Evolutionary conservation across 805 yeast species (phyloP), one percentile per base, ranked within the genome.

Genomic region (Candida xyloterini): DNA sequence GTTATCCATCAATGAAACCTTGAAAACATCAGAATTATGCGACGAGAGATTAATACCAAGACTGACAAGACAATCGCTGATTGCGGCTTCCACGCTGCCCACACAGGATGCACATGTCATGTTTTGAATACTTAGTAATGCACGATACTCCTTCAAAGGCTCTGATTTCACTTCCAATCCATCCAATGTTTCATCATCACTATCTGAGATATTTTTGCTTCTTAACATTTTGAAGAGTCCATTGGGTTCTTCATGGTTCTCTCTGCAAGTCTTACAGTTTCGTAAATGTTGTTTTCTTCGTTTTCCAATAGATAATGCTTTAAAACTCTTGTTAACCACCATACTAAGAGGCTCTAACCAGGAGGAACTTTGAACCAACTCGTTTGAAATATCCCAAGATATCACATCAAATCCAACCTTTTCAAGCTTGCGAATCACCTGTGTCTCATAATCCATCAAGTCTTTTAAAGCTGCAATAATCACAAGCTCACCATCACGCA

Each of bases 101-200:
- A 30, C 44, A 53, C 88, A 81, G 5, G 81, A 63, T 4, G 83
- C 77, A 53, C 88, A 80, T 2, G 85, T 74, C 88, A 83, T 81
- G 2, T 86, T 88, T 9, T 71, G 71, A 35, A 83, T 65, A 7
- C 79, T 63, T 39, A 76, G 71, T 1, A 75, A 71, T 0, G 83
- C 86, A 33, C 76, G 56, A 44, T 60, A 73, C 30, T 63, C 65
- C 20, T 44, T 35, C 7, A 52, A 40, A 13, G 30, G 44, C 13
- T 43, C 44, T 1, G 55, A 25, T 3, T 51, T 46, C n/a, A 54
- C 57, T 18, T 57, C 47, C 15, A 40, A 11, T 13, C 38, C 61
- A 26, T 59, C 63, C 56, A 59, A 50, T 1, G 49, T 34, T 10
- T 42, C 59, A 1, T 53, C 43, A 25, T 44, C 42, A 10, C 42